These are phyloP conservation scores for Fusarium luffae DNA, from an alignment of 2,329 filamentous ascomycete genomes.

Conservation along the genomic window DNA sequence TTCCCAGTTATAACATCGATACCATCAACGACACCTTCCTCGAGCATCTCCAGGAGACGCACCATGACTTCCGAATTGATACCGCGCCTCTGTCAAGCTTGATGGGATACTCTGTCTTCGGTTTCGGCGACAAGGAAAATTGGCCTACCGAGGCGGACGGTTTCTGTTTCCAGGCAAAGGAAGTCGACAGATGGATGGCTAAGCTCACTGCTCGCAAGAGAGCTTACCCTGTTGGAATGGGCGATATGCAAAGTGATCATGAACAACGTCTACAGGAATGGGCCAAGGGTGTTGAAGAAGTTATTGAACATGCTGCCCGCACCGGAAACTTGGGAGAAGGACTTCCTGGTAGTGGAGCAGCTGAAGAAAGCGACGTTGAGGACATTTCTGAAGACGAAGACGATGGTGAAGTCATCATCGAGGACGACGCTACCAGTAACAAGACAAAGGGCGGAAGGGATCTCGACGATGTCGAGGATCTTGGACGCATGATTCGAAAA, in stretches of 20 bases:
- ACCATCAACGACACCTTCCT: constrained; percentile 89
- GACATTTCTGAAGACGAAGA: constrained; percentile 68
- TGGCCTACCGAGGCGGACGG: constrained; percentile 93
- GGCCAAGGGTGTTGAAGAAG: constrained; percentile 77
- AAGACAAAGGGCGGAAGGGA: constrained; percentile 51
- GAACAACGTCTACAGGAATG: constrained; percentile 78
- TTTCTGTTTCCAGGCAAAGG: constrained; percentile 91
- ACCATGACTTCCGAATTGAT: constrained; percentile 96
- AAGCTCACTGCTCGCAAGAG: constrained; percentile 87
- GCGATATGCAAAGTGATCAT: constrained; percentile 83
- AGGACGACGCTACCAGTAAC: constrained; percentile 56
- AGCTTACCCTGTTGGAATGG: constrained; percentile 89
- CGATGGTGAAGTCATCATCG: constrained; percentile 62
- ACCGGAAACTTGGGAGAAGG: constrained; percentile 71
- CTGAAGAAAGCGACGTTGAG: constrained; percentile 86
- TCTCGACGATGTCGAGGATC: constrained; percentile 86
- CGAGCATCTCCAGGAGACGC: constrained; percentile 88
- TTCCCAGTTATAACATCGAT: constrained; percentile 96
- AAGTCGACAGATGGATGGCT: constrained; percentile 97
- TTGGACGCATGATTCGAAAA: constrained; percentile 72
- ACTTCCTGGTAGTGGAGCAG: constrained; percentile 82
- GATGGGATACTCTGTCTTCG: constrained; percentile 92
- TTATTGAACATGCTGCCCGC: constrained; percentile 71
- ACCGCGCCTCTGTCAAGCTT: constrained; percentile 82
- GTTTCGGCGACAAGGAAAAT: constrained; percentile 88